Evolutionary conservation across 257 asterid genomes (phyloP).

Genomic region (Solanum arcanum): DNA sequence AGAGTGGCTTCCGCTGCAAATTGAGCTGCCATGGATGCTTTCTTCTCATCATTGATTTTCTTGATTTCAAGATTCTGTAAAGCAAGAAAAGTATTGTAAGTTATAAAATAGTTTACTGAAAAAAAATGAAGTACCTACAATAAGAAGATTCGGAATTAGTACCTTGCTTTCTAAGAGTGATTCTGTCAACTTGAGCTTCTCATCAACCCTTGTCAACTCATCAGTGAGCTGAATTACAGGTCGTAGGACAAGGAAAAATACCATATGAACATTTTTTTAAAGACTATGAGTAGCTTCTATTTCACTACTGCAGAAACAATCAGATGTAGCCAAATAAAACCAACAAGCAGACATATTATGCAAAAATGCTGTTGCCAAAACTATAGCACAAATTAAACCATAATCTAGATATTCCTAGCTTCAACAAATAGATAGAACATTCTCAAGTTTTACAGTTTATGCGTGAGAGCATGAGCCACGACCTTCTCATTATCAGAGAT

Average conservation of each 20-base stretch:
- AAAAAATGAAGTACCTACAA: neutral
- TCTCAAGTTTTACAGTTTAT: neutral
- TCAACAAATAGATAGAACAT: neutral
- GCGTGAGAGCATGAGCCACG: neutral
- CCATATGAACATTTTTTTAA: neutral
- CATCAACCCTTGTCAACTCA: slow-evolving; percentile 75
- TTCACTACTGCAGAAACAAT: neutral
- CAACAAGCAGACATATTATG: neutral
- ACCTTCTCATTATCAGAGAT: neutral
- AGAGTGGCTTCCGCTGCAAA: slow-evolving; percentile 99
- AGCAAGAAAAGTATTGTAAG: neutral
- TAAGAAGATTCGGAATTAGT: slow-evolving; percentile 1
- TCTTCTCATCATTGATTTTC: slow-evolving; percentile 91
- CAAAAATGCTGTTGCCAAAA: neutral
- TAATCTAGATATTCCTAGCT: neutral
- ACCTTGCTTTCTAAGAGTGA: slow-evolving; percentile 90
- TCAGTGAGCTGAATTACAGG: slow-evolving; percentile 50
- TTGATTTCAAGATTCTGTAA: slow-evolving; percentile 92
- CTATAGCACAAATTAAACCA: neutral
- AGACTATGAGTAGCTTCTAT: neutral
- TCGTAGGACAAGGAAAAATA: neutral
- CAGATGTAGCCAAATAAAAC: neutral
- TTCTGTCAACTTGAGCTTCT: slow-evolving; percentile 81
- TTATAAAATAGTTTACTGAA: neutral
- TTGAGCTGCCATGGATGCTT: slow-evolving; percentile 97